phyloP scores from a whole-genome alignment of 2,329 filamentous ascomycete genomes.

The Aspergillus sp. region DNA sequence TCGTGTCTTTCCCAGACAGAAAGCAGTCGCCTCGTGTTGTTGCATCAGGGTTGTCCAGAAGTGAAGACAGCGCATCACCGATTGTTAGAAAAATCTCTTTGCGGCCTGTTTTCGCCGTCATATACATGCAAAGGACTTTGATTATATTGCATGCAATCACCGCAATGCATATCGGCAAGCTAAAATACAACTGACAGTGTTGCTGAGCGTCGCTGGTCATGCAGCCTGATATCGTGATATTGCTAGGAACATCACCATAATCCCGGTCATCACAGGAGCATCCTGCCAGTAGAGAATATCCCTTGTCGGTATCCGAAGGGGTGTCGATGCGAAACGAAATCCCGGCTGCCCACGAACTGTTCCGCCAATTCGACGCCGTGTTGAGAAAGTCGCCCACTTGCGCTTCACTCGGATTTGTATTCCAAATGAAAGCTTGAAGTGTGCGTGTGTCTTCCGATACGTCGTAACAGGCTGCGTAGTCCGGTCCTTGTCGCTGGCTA shows the following conservation, averaged over 20 bases:
- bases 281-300: no score
- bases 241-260: no score
- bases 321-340: neutral
- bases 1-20: neutral
- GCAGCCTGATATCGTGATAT: neutral
- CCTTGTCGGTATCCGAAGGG: no score
- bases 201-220: neutral
- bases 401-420: neutral
- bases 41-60: neutral
- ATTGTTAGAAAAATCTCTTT: neutral
- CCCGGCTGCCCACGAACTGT: neutral
- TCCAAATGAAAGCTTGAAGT: neutral
- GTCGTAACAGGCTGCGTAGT: no score
- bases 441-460: neutral
- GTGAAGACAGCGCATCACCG: neutral
- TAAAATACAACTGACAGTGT: neutral
- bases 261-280: no score
- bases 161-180: neutral
- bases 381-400: neutral
- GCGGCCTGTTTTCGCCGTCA: neutral
- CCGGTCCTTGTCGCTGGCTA: no score
- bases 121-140: neutral
- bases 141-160: neutral
- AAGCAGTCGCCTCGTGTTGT: neutral
- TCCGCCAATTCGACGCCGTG: neutral